Conservation (phyloP, 2,329 filamentous ascomycete genomes). For the Sphaerulina vaccinii region DNA sequence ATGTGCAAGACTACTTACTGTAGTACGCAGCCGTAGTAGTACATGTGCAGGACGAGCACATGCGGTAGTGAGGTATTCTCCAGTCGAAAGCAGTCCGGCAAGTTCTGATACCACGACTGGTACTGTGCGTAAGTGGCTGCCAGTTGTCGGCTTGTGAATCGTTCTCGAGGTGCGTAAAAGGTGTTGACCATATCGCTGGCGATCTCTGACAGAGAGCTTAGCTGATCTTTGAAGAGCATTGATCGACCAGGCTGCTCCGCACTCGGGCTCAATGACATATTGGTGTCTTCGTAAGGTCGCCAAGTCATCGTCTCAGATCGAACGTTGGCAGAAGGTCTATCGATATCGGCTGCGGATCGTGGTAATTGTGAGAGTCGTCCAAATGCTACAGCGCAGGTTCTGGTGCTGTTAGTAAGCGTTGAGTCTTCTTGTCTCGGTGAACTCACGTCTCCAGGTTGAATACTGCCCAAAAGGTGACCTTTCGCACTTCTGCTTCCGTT, state of each 20-base stretch:
- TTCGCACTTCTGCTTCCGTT: conserved; percentile 50
- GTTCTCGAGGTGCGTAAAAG: conserved; percentile 67
- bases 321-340: conserved; percentile 42
- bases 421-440: neutral
- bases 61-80: conserved; percentile 71
- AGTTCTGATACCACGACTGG: conserved; percentile 67
- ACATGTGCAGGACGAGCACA: conserved; percentile 61
- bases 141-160: conserved; percentile 63
- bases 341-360: conserved; percentile 49
- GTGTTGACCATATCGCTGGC: conserved; percentile 70
- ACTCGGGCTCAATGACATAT: conserved; percentile 53
- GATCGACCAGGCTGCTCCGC: conserved; percentile 65
- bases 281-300: conserved; percentile 40
- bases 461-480: conserved; percentile 55
- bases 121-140: conserved; percentile 67
- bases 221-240: conserved; percentile 48
- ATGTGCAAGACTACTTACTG: conserved; percentile 58
- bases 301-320: conserved; percentile 37
- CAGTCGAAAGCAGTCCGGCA: conserved; percentile 63
- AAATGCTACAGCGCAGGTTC: conserved; percentile 47
- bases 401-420: conserved; percentile 25
- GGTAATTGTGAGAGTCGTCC: conserved; percentile 51
- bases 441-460: conserved; percentile 51
- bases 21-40: conserved; percentile 37
- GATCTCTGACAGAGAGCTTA: conserved; percentile 71